A percentile compares a stretch with the other conserved stretches of the same genome.
Conservation (phyloP, 345 rosid species). For the Ceriops tagal region DNA sequence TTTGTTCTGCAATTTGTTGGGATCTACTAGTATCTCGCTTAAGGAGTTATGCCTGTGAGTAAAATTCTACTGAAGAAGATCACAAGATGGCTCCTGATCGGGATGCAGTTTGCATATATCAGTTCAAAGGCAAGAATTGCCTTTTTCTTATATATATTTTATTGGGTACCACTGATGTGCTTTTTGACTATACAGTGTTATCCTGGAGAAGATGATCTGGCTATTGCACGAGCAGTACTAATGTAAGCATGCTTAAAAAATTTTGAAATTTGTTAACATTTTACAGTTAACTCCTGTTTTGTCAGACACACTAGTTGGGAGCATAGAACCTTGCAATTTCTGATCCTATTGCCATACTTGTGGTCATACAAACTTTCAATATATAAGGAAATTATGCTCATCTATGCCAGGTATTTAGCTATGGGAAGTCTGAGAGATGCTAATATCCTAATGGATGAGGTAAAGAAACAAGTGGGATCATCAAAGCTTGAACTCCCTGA, state of each 20-base stretch:
- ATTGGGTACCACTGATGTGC: constrained; percentile 6
- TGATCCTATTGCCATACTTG: background rate
- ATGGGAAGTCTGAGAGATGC: constrained; percentile 87
- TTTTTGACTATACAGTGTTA: constrained; percentile 68
- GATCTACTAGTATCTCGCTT: background rate
- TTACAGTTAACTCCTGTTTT: background rate
- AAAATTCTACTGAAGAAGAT: no score
- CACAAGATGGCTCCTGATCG: background rate
- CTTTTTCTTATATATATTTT: constrained; percentile 6
- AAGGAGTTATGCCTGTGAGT: background rate
- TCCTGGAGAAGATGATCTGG: constrained; percentile 98
- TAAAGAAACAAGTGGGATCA: constrained; percentile 60
- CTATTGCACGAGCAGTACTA: constrained; percentile 74
- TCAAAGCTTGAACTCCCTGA: constrained; percentile 49
- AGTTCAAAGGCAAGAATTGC: background rate
- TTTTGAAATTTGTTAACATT: background rate
- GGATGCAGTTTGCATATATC: constrained; percentile 3
- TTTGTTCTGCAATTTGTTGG: no score
- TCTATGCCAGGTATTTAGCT: constrained; percentile 59
- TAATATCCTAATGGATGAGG: constrained; percentile 66
- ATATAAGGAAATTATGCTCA: constrained; percentile 12
- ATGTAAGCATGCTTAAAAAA: constrained; percentile 43
- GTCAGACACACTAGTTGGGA: background rate
- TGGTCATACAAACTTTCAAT: background rate
- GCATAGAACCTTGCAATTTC: constrained; percentile 3